Conservation (phyloP, 1,284 basidiomycete genomes). For the Bjerkandera adusta region DNA sequence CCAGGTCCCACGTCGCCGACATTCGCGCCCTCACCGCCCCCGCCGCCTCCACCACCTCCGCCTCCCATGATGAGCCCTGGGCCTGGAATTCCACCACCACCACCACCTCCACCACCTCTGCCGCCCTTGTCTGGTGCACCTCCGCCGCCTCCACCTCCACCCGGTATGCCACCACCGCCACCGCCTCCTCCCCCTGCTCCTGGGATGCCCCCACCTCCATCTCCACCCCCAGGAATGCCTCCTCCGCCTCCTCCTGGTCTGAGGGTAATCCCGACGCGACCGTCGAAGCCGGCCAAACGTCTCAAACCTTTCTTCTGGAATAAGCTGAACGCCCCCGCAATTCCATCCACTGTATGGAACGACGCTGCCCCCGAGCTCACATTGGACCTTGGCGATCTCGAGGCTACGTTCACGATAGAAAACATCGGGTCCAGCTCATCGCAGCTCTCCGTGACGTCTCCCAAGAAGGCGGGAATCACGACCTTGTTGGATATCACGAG, state of each 20-base stretch:
- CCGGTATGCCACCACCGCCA: constrained; percentile 25
- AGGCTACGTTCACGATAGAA: constrained; percentile 72
- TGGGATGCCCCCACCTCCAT: constrained; percentile 24
- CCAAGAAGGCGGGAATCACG: constrained; percentile 60
- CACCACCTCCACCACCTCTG: constrained; percentile 22
- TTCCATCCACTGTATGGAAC: constrained; percentile 69
- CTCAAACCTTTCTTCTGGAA: constrained; percentile 92
- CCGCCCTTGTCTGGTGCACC: constrained; percentile 20
- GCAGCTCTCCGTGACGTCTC: constrained; percentile 36
- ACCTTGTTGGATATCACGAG: constrained; percentile 78
- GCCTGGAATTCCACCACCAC: constrained; percentile 4
- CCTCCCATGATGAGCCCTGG: constrained; percentile 12
- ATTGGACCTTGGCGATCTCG: constrained; percentile 71
- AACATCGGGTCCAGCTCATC: constrained; percentile 40
- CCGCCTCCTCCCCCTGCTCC: constrained; percentile 24
- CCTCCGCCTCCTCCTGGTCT: constrained; percentile 28
- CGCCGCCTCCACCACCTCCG: constrained; percentile 23
- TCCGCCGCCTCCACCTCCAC: constrained; percentile 33
- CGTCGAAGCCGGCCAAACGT: constrained; percentile 49
- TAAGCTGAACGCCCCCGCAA: constrained; percentile 54
- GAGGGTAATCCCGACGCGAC: too few relatives aligned
- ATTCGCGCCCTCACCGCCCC: constrained; percentile 14
- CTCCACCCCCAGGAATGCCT: constrained; percentile 26
- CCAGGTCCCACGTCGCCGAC: constrained; percentile 24
- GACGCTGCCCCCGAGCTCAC: constrained; percentile 43